phyloP scores from a whole-genome alignment of 2,329 filamentous ascomycete species.

The Blastomyces parvus region DNA sequence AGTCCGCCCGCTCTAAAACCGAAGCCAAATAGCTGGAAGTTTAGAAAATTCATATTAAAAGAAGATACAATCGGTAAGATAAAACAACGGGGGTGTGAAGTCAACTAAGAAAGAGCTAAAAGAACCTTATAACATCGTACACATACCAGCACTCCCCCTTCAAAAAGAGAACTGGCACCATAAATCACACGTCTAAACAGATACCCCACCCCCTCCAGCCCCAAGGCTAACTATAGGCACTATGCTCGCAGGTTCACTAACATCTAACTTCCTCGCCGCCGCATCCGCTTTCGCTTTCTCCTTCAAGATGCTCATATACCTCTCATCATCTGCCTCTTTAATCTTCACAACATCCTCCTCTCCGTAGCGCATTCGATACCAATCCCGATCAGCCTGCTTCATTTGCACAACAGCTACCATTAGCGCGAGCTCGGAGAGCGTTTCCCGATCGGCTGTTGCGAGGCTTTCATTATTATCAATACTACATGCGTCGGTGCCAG shows the following conservation, averaged over 20 bases:
- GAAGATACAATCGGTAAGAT: background rate
- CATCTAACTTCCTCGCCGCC: background rate
- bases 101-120: background rate
- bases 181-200: background rate
- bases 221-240: background rate
- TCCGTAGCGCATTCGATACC: background rate
- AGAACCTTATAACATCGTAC: background rate
- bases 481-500: background rate
- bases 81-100: background rate
- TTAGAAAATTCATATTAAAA: background rate
- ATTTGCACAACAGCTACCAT: background rate
- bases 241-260: background rate
- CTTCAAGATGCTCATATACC: background rate
- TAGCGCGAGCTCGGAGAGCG: conserved; percentile 1
- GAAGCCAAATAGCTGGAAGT: background rate
- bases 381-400: background rate
- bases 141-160: background rate
- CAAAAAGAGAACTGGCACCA: background rate
- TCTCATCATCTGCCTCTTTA: conserved; percentile 2
- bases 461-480: background rate
- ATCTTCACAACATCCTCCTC: background rate
- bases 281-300: background rate
- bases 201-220: no score
- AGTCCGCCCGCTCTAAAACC: no score
- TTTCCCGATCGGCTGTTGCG: background rate